These are phyloP conservation scores for Candida michaelii DNA, from an alignment of 805 yeast genomes.

Conservation along the genomic window DNA sequence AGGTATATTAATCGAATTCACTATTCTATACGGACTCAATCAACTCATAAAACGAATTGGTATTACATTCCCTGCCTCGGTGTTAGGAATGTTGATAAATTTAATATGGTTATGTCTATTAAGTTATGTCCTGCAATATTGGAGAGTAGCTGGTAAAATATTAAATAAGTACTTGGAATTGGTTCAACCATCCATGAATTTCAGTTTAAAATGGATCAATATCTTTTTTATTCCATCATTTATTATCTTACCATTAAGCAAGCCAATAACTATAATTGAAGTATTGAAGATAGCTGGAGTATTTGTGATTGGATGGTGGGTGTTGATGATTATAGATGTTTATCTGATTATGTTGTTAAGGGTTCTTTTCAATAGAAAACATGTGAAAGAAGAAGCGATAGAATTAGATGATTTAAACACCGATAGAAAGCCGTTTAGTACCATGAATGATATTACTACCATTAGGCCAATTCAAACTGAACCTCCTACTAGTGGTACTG, in stretches of 20 bases:
- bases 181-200: conserved; percentile 65
- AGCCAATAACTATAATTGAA: conserved; percentile 64
- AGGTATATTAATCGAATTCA: conserved; percentile 47
- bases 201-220: conserved; percentile 74
- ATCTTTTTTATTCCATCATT: conserved; percentile 78
- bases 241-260: conserved; percentile 65
- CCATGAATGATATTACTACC: conserved; percentile 37
- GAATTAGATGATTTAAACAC: conserved; percentile 9
- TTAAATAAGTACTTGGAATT: conserved; percentile 32
- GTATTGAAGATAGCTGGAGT: conserved; percentile 74
- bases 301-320: conserved; percentile 62
- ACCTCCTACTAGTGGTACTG: conserved; percentile 6
- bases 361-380: conserved; percentile 15
- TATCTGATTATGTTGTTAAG: conserved; percentile 35
- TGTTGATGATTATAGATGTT: conserved; percentile 45
- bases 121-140: conserved; percentile 24
- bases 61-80: conserved; percentile 67
- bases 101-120: conserved; percentile 45
- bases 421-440: conserved; percentile 20
- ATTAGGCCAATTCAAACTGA: conserved; percentile 22
- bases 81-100: conserved; percentile 64
- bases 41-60: conserved; percentile 43
- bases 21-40: conserved; percentile 54
- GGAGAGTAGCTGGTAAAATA: conserved; percentile 17
- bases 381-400: conserved; percentile 11